Conservation (phyloP, 2,329 filamentous ascomycete species). For the Microcyclospora pomicola region DNA sequence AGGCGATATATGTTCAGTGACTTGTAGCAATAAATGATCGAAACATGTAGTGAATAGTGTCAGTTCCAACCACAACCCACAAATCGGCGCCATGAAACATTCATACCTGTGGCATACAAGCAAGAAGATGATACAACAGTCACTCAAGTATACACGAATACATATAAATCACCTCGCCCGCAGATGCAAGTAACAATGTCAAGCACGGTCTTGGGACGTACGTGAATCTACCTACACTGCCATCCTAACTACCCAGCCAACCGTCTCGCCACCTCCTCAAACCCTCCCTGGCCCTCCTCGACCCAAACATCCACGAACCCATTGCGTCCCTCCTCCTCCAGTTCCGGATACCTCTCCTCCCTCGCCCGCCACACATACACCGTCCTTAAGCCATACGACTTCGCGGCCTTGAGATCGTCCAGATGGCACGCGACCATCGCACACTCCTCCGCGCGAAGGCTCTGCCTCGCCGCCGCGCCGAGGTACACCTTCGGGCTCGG, state of each 20-base stretch:
- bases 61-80: no score
- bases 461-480: constrained; percentile 48
- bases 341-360: constrained; percentile 50
- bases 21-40: no score
- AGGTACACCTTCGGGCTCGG: constrained; percentile 53
- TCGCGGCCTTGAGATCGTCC: constrained; percentile 52
- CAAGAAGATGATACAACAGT: no score
- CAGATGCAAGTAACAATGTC: no score
- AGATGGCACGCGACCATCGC: constrained; percentile 69
- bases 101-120: no score
- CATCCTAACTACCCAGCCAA: constrained; percentile 6
- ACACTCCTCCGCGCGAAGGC: constrained; percentile 44
- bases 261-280: constrained; percentile 29
- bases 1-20: no score
- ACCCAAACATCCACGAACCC: constrained; percentile 54
- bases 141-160: no score
- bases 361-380: constrained; percentile 56
- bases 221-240: no score
- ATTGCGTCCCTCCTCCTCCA: constrained; percentile 32
- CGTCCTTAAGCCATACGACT: constrained; percentile 49
- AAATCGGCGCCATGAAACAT: no score
- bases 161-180: no score
- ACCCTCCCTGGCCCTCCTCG: constrained; percentile 36
- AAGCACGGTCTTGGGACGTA: no score
- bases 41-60: no score